Evolutionary conservation across 2,329 filamentous ascomycete genomes (phyloP).

Genomic region (Pseudogymnoascus sp.): DNA sequence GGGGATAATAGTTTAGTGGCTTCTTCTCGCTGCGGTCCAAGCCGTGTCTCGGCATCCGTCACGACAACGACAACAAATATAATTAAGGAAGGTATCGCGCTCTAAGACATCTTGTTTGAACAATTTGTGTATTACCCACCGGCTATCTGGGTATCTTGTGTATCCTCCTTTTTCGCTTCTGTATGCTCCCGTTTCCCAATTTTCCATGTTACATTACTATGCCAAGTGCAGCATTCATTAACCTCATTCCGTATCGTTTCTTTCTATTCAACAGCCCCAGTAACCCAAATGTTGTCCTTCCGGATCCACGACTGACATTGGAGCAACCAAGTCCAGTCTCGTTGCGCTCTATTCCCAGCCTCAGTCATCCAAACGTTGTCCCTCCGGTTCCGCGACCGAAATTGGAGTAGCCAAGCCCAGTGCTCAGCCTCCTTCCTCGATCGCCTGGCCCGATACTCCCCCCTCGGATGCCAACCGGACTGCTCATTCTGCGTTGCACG

Average conservation of each 20-base stretch:
- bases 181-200: neutral
- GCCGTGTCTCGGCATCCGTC: neutral
- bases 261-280: neutral
- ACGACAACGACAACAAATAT: neutral
- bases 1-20: neutral
- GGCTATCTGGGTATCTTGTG: neutral
- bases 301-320: slow-evolving; percentile 25
- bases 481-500: slow-evolving; percentile 22
- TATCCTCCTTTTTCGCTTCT: neutral
- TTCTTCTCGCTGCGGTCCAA: neutral
- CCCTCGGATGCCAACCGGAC: slow-evolving; percentile 24
- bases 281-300: slow-evolving; percentile 23
- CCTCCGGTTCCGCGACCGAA: slow-evolving; percentile 26
- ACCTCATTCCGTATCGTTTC: neutral
- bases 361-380: slow-evolving; percentile 21
- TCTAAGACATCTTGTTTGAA: neutral
- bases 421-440: slow-evolving; percentile 25
- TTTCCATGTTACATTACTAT: slow-evolving; percentile 2
- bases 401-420: slow-evolving; percentile 26
- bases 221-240: neutral
- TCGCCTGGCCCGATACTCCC: slow-evolving; percentile 26
- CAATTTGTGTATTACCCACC: neutral
- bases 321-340: slow-evolving; percentile 24
- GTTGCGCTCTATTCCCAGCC: neutral
- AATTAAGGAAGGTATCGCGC: neutral